A percentile compares a stretch with the other conserved stretches of the same genome.
These are phyloP conservation scores for Crithidia bombi DNA, from an alignment of 208 protist genomes.

Conservation along the genomic window DNA sequence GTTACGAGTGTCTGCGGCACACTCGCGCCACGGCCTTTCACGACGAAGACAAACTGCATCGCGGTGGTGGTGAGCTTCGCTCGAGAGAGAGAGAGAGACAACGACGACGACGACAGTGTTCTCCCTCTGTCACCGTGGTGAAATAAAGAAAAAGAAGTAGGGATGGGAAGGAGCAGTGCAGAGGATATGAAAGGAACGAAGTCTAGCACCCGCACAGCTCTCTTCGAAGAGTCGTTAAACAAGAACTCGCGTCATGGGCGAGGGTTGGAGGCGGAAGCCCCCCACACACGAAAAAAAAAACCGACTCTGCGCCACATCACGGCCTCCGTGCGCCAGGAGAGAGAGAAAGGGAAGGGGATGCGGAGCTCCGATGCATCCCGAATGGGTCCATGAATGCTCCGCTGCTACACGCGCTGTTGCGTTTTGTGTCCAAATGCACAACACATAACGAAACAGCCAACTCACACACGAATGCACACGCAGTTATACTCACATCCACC, in stretches of 20 bases:
- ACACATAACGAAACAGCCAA: too few species aligned
- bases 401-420: too few species aligned
- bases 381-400: too few species aligned
- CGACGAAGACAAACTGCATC: slow-evolving; percentile 39
- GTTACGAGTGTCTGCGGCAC: slow-evolving; percentile 23
- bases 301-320: not conserved
- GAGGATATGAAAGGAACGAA: not conserved
- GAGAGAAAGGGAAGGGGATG: too few species aligned
- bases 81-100: not conserved
- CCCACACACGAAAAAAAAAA: slow-evolving; percentile 4
- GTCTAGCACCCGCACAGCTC: not conserved
- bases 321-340: too few species aligned
- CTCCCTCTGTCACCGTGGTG: not conserved
- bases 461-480: too few species aligned
- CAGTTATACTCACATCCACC: too few species aligned
- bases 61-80: not conserved
- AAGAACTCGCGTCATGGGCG: too few species aligned
- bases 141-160: not conserved
- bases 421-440: too few species aligned
- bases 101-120: not conserved
- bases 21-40: slow-evolving; percentile 8
- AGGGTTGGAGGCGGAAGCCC: too few species aligned
- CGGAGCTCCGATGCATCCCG: too few species aligned
- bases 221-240: too few species aligned
- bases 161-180: not conserved